Base-by-base conservation (phyloP, 1,284 basidiomycete species). In the Ganoderma lingzhi region DNA sequence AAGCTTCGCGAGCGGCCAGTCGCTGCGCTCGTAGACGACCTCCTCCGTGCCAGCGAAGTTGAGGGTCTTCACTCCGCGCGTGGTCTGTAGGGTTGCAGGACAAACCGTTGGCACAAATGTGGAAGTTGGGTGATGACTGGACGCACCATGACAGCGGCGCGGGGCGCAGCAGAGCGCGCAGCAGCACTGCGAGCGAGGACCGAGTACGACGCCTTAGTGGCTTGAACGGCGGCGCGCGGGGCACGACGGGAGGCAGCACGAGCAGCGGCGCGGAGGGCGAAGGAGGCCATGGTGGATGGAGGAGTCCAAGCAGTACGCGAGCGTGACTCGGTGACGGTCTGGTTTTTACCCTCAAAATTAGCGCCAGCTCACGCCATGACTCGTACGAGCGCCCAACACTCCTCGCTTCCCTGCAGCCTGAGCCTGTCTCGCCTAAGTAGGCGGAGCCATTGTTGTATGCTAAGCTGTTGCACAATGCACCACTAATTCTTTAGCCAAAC, bases 1-100 rank as follows among this genome's bases (percentile, higher is more conserved):
- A 81, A 99, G 92, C 85, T 96, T 98, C 78, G 96, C 91, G 71
- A 97, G 86, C 56, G 97, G 98, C 98, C 98, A 99, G 89, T 99
- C 97, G 78, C 89, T 90, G 75, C 97, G 96, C 88, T 99, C 97
- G 83, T 98, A 99, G 68, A 99, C 96, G 76, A 89, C 90, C 86
- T 99, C 97, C 80, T 97, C 91, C 73, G 93, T 93, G 76, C 97
- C 96, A 75, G 97, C 96, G 84, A 99, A 99, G 88, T 99, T 94
- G 78, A 99, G 93, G 70, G 97, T 98, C 88, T 99, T 98, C 80
- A 99, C 82, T 74, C 97, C 97, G 78, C 96, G 94, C 44, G 76
- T 72, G 4, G 73, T 68, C 76, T 76, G 37, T 5, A 2, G 19
- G 9, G 1, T 8, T 15, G 14, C n/a, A 15, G 32, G 28, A 55